phyloP scores from a whole-genome alignment of 768 basidiomycete genomes.

The Lactifluus pinguis region DNA sequence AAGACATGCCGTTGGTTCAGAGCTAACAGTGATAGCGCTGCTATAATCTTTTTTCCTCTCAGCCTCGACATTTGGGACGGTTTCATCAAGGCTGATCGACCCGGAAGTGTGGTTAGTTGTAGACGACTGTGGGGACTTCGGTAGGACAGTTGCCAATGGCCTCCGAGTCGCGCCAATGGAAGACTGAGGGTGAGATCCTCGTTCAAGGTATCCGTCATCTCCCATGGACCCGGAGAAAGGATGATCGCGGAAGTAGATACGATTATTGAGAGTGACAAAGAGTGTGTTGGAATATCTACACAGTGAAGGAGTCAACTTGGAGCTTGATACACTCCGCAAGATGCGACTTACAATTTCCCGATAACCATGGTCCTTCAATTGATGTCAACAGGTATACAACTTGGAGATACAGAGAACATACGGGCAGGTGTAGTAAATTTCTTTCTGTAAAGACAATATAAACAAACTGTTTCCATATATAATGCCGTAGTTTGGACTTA shows the following conservation, averaged over 20 bases:
- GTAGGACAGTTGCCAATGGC: not conserved
- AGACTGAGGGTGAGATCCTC: not conserved
- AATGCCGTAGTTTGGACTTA: not conserved
- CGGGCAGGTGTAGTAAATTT: constrained; percentile 12
- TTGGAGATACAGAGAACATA: not conserved
- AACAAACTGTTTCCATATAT: not conserved
- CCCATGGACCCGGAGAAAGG: not conserved
- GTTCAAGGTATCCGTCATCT: not conserved
- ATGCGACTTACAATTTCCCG: constrained; percentile 12
- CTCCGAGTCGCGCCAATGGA: not conserved
- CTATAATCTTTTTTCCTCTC: too few relatives aligned
- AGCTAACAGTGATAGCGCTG: too few relatives aligned
- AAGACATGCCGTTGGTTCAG: too few relatives aligned
- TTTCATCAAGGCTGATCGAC: not conserved
- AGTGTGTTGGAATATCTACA: constrained; percentile 3
- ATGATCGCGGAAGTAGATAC: not conserved
- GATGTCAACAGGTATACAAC: not conserved
- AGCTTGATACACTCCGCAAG: not conserved
- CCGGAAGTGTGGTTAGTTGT: not conserved
- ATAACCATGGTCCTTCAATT: constrained; percentile 17
- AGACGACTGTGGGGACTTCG: not conserved
- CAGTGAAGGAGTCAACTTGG: not conserved
- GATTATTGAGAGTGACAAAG: constrained; percentile 1
- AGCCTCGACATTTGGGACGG: too few relatives aligned
- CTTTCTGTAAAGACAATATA: not conserved